These are phyloP conservation scores for Phytophthora meadii DNA, from an alignment of 352 stramenopile genomes.

Conservation along the genomic window DNA sequence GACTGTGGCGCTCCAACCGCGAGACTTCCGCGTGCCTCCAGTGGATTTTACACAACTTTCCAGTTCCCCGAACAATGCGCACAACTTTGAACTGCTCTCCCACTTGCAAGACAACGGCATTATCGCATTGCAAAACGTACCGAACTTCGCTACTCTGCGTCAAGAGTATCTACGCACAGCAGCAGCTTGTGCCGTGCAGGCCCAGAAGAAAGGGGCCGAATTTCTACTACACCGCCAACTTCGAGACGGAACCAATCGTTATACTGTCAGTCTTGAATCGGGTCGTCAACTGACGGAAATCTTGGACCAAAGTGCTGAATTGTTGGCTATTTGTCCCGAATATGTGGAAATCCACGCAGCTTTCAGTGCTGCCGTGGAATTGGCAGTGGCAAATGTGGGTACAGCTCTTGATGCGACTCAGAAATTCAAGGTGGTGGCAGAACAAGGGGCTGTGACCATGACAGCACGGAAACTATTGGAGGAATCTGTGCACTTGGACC, in stretches of 20 bases:
- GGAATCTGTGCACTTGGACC: conserved; percentile 78
- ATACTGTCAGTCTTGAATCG: conserved; percentile 76
- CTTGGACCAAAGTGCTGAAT: conserved; percentile 39
- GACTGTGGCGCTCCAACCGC: conserved; percentile 31
- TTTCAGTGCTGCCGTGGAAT: conserved; percentile 67
- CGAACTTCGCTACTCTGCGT: conserved; percentile 55
- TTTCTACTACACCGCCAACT: conserved; percentile 76
- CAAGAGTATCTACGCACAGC: conserved; percentile 64
- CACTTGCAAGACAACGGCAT: conserved; percentile 77
- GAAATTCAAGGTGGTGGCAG: conserved; percentile 51
- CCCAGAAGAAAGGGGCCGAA: conserved; percentile 53
- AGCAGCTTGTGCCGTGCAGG: conserved; percentile 61
- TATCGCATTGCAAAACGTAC: conserved; percentile 79
- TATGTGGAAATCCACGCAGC: conserved; percentile 60
- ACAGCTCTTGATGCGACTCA: conserved; percentile 64
- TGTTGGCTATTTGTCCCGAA: conserved; percentile 57
- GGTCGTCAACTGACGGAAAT: conserved; percentile 48
- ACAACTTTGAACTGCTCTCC: conserved; percentile 49
- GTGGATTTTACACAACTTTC: conserved; percentile 67
- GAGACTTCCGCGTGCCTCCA: conserved; percentile 57
- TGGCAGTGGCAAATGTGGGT: conserved; percentile 62
- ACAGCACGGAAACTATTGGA: conserved; percentile 64
- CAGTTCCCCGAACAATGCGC: conserved; percentile 29
- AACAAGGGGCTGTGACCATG: conserved; percentile 45
- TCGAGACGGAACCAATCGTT: conserved; percentile 73